Percentiles rank a stretch among this genome's conserved stretches.
These are phyloP conservation scores for Metarhizium brunneum DNA, from an alignment of 2,329 filamentous ascomycete species.

Conservation along the genomic window DNA sequence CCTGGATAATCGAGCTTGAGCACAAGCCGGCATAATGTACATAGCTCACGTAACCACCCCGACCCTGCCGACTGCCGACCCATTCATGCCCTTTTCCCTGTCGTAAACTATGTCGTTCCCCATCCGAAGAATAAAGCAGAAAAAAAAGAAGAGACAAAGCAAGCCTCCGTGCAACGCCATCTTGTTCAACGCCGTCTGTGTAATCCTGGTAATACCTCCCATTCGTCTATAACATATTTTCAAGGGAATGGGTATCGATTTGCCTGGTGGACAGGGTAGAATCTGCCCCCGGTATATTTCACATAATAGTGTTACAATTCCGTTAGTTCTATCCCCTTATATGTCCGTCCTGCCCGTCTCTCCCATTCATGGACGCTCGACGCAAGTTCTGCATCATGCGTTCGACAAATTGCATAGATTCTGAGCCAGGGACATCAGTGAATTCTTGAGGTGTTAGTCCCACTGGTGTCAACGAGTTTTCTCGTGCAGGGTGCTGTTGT, in stretches of 20 bases:
- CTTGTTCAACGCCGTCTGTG: neutral
- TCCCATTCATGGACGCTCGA: conserved; percentile 21
- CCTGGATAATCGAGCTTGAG: neutral
- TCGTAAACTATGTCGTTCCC: neutral
- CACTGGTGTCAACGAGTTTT: neutral
- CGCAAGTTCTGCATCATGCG: conserved; percentile 43
- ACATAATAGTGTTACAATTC: neutral
- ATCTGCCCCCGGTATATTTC: neutral
- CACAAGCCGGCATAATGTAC: neutral
- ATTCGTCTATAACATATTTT: neutral
- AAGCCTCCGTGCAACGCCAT: neutral
- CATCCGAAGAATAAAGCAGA: neutral
- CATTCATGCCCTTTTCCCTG: neutral
- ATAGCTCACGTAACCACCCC: neutral
- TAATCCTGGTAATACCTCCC: neutral
- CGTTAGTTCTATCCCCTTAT: neutral
- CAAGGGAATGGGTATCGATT: neutral
- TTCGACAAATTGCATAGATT: conserved; percentile 41
- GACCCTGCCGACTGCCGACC: neutral
- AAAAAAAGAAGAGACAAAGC: neutral
- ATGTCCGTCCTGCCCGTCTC: neutral
- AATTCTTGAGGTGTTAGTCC: conserved; percentile 21
- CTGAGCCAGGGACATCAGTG: conserved; percentile 31
- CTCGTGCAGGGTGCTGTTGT: neutral
- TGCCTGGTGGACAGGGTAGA: neutral